Conservation (phyloP, 106 monocot genomes). For the Chionographis japonica region DNA sequence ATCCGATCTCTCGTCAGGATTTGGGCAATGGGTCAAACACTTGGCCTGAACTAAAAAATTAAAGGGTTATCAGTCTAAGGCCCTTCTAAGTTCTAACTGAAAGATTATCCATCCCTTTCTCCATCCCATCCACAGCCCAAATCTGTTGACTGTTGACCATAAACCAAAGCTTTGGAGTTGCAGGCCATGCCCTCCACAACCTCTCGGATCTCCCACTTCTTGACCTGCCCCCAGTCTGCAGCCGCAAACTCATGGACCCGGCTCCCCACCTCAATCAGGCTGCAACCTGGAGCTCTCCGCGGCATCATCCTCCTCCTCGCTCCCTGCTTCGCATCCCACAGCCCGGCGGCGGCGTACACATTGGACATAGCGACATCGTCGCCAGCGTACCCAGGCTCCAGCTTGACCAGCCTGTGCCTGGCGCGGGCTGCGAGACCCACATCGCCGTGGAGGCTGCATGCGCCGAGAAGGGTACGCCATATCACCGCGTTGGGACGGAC, state of each 20-base stretch:
- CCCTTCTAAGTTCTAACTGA: too few species aligned
- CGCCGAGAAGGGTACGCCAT: slow-evolving; percentile 27
- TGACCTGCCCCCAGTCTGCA: slow-evolving; percentile 5
- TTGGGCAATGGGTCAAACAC: too few species aligned
- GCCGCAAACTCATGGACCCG: slow-evolving; percentile 11
- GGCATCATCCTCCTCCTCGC: slow-evolving; percentile 1
- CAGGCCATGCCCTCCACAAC: slow-evolving; percentile 4
- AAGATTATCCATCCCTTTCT: too few species aligned
- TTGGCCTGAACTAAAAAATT: too few species aligned
- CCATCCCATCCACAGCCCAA: too few species aligned
- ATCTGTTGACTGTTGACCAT: too few species aligned
- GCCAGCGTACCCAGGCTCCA: slow-evolving; percentile 7
- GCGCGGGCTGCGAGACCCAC: not conserved
- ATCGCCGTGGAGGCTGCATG: slow-evolving; percentile 6
- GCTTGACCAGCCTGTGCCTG: slow-evolving; percentile 1
- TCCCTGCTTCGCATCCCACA: slow-evolving; percentile 13
- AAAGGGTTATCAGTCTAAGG: too few species aligned
- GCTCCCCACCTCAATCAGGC: slow-evolving; percentile 10
- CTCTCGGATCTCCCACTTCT: not conserved
- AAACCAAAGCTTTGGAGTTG: too few species aligned
- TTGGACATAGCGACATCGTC: slow-evolving; percentile 15
- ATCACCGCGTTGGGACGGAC: slow-evolving; percentile 17
- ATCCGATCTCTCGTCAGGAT: too few species aligned
- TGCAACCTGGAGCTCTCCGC: slow-evolving; percentile 12
- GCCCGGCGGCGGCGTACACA: slow-evolving; percentile 4